Conservation (phyloP, 495 filamentous ascomycete genomes). For the Penicillium maclennaniae region DNA sequence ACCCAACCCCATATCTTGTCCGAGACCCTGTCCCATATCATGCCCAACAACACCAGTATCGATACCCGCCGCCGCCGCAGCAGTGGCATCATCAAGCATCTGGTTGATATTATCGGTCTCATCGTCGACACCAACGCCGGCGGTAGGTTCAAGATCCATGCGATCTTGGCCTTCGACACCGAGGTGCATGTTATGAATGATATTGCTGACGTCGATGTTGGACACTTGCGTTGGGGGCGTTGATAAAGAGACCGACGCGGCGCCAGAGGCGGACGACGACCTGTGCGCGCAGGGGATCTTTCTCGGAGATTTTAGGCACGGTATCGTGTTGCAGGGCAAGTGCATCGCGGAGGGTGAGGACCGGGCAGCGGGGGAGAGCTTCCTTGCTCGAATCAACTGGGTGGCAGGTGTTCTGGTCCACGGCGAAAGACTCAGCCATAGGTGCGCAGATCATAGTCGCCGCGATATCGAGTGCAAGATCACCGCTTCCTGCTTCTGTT, state of each 20-base stretch:
- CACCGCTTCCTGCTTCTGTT: slow-evolving; percentile 48
- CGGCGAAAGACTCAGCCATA: slow-evolving; percentile 46
- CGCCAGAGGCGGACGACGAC: slow-evolving; percentile 71
- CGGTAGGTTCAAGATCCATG: slow-evolving; percentile 33
- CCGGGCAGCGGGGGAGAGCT: slow-evolving; percentile 33
- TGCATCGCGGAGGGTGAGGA: slow-evolving; percentile 63
- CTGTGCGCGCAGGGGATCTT: slow-evolving; percentile 59
- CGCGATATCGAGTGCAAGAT: slow-evolving; percentile 69
- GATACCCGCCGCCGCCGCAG: slow-evolving; percentile 34
- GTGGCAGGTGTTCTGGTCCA: slow-evolving; percentile 41
- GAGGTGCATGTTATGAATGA: slow-evolving; percentile 40
- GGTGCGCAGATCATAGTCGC: slow-evolving; percentile 71
- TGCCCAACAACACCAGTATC: slow-evolving; percentile 21
- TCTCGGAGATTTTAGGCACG: slow-evolving; percentile 57
- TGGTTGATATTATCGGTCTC: slow-evolving; percentile 43
- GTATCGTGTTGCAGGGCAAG: slow-evolving; percentile 61
- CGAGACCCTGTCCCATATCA: slow-evolving; percentile 29
- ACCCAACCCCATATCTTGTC: neutral
- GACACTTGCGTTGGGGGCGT: slow-evolving; percentile 40
- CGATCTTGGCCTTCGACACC: slow-evolving; percentile 32
- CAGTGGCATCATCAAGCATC: slow-evolving; percentile 43
- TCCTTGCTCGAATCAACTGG: slow-evolving; percentile 40
- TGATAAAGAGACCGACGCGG: slow-evolving; percentile 62
- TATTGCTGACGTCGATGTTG: slow-evolving; percentile 40
- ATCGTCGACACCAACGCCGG: slow-evolving; percentile 15